A percentile compares a stretch with the other conserved stretches of the same genome.
These are phyloP conservation scores for Crucihimalaya himalaica DNA, from an alignment of 345 rosid species.

Conservation along the genomic window DNA sequence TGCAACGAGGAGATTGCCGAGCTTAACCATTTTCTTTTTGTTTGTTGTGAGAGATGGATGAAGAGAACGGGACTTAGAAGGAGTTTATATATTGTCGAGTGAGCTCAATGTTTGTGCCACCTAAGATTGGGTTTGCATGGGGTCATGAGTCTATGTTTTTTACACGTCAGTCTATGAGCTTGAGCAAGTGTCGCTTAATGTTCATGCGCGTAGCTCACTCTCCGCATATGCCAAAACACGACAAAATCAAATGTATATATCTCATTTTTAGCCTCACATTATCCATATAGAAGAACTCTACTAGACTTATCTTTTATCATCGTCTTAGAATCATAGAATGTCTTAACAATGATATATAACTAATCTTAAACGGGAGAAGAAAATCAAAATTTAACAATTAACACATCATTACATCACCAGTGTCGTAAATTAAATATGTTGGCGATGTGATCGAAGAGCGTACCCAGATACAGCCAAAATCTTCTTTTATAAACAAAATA, in stretches of 20 bases:
- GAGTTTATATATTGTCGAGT: slow-evolving; percentile 27
- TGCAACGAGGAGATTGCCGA: slow-evolving; percentile 26
- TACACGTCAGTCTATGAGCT: slow-evolving; percentile 34
- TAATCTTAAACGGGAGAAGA: not conserved
- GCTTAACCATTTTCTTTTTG: slow-evolving; percentile 22
- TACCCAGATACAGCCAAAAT: not conserved
- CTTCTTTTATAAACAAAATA: not conserved
- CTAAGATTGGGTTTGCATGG: slow-evolving; percentile 34
- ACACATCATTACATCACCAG: not conserved
- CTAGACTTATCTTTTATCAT: not conserved
- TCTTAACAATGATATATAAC: not conserved
- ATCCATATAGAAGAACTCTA: not conserved
- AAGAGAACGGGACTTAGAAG: not conserved
- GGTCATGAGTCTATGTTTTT: slow-evolving; percentile 12
- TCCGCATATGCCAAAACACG: slow-evolving; percentile 15
- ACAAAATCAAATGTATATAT: slow-evolving; percentile 22
- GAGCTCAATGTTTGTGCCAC: slow-evolving; percentile 29
- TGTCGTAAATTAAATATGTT: not conserved
- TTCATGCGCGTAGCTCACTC: slow-evolving; percentile 16
- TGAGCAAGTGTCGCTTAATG: slow-evolving; percentile 28
- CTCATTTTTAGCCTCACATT: not conserved
- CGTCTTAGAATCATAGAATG: not conserved
- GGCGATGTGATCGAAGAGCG: slow-evolving; percentile 20
- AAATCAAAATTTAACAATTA: not conserved
- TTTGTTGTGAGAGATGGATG: slow-evolving; percentile 24